phyloP scores from a whole-genome alignment of 2,329 filamentous ascomycete species.

The Calonectria montana region DNA sequence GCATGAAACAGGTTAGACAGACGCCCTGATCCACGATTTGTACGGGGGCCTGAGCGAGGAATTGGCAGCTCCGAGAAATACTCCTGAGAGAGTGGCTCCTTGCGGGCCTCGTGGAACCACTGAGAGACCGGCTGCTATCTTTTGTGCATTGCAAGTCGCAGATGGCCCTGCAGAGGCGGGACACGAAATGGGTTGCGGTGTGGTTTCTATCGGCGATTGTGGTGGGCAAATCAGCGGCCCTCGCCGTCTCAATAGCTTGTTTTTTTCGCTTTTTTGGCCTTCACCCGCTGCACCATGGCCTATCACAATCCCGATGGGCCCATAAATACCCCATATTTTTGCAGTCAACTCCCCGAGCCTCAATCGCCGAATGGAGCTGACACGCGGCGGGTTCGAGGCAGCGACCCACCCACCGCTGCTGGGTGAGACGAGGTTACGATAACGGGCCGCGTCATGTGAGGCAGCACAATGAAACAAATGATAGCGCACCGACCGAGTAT shows the following conservation, averaged over 20 bases:
- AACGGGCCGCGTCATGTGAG: constrained; percentile 8
- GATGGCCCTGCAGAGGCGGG: neutral
- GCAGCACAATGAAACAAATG: neutral
- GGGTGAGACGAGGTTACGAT: constrained; percentile 8
- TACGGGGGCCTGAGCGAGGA: neutral
- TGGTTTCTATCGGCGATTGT: neutral
- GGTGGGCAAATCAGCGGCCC: neutral
- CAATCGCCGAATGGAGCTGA: neutral
- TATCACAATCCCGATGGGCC: neutral
- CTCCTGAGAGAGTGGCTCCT: neutral
- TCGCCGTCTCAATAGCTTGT: neutral
- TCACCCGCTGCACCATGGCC: neutral
- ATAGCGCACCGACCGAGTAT: neutral
- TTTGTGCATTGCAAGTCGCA: neutral
- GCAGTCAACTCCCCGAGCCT: neutral
- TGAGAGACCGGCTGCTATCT: neutral
- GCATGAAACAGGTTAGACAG: neutral
- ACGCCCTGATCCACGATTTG: neutral
- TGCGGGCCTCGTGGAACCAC: neutral
- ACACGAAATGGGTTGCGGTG: neutral
- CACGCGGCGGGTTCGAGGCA: neutral
- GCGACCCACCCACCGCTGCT: neutral
- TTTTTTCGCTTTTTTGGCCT: neutral
- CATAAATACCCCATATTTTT: neutral
- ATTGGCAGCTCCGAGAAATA: constrained; percentile 9